Conservation (phyloP, 108 stramenopile species). For the Nitzschia palea region DNA sequence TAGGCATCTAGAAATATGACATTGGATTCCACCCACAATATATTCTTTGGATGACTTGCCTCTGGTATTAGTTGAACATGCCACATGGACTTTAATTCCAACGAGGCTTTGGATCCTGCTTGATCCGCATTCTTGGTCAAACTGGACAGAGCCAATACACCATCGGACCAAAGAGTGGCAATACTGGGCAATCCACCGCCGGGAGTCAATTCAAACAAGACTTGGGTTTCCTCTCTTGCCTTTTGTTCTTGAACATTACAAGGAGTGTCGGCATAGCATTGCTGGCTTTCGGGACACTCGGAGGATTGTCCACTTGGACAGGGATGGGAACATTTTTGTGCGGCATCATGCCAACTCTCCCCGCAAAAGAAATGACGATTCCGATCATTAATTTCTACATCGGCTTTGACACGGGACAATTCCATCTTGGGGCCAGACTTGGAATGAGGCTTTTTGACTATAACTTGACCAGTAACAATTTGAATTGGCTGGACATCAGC, state of each 20-base stretch:
- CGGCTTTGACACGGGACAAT: slow-evolving; percentile 4
- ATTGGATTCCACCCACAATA: slow-evolving; percentile 35
- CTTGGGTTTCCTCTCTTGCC: slow-evolving; percentile 12
- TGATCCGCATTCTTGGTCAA: slow-evolving; percentile 33
- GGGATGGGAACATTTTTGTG: slow-evolving; percentile 58
- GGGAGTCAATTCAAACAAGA: slow-evolving; percentile 49
- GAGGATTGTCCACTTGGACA: slow-evolving; percentile 62
- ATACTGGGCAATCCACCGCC: slow-evolving; percentile 72
- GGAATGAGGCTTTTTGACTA: slow-evolving; percentile 22
- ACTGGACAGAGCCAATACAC: slow-evolving; percentile 58
- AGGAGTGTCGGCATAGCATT: slow-evolving; percentile 83
- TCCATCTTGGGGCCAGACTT: not conserved
- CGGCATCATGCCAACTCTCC: slow-evolving; percentile 83
- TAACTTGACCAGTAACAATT: slow-evolving; percentile 44
- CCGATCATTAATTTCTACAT: slow-evolving; percentile 39
- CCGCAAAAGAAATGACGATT: slow-evolving; percentile 84
- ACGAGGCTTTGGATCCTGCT: not conserved
- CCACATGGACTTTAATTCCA: slow-evolving; percentile 44
- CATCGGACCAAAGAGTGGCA: slow-evolving; percentile 78
- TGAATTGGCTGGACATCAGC: slow-evolving; percentile 30
- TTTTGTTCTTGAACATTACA: slow-evolving; percentile 46
- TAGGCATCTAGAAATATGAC: slow-evolving; percentile 40
- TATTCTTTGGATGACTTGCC: not conserved
- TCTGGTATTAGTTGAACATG: slow-evolving; percentile 13
- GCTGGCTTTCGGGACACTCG: slow-evolving; percentile 74